A percentile compares a stretch with the other conserved stretches of the same genome.
These are phyloP conservation scores for Fusarium sp. DNA, from an alignment of 2,329 filamentous ascomycete species.

Conservation along the genomic window DNA sequence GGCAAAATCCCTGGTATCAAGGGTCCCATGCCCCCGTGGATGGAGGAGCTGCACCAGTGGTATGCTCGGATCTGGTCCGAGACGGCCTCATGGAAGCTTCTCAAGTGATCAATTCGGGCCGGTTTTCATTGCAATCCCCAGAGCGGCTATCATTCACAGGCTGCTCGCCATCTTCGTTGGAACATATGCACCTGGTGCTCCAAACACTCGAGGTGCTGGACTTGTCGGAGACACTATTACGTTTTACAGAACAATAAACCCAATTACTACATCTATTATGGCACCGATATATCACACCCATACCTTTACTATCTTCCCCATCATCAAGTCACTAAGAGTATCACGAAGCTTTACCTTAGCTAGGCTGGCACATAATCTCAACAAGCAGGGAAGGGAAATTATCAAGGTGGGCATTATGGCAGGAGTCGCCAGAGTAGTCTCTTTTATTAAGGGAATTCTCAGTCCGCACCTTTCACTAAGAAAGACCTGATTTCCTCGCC, in stretches of 20 bases:
- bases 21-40: slow-evolving; percentile 45
- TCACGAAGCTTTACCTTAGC: neutral
- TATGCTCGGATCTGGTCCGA: slow-evolving; percentile 56
- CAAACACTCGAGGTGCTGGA: neutral
- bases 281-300: neutral
- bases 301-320: neutral
- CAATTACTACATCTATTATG: neutral
- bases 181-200: neutral
- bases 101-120: slow-evolving; percentile 37
- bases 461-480: too few relatives aligned
- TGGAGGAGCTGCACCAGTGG: slow-evolving; percentile 53
- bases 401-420: neutral
- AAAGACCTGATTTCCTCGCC: neutral
- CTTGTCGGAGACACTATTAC: neutral
- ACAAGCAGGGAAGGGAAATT: neutral
- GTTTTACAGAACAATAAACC: neutral
- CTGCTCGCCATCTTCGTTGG: neutral
- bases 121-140: neutral
- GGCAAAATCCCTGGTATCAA: slow-evolving; percentile 50
- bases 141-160: neutral
- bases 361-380: neutral
- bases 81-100: slow-evolving; percentile 53
- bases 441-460: neutral
- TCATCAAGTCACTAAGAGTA: too few relatives aligned
- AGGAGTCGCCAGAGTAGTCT: neutral